Conservation (phyloP, 768 basidiomycete genomes). For the Candolleomyces efflorescens region DNA sequence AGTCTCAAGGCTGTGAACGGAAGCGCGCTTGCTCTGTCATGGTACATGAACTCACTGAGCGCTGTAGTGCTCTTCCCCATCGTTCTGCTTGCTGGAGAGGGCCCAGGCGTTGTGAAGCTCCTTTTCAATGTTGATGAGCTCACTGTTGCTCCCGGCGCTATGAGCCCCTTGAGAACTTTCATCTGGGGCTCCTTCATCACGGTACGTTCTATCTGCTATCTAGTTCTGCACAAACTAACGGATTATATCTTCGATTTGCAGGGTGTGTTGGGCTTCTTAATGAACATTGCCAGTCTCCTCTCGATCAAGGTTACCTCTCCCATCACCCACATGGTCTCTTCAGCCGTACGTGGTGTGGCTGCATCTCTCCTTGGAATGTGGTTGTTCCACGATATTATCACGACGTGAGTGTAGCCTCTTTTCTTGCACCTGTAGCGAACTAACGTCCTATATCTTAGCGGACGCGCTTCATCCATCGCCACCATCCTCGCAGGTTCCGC, state of each 20-base stretch:
- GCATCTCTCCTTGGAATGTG: constrained; percentile 81
- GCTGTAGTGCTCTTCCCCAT: constrained; percentile 70
- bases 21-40: constrained; percentile 80
- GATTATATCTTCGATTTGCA: constrained; percentile 21
- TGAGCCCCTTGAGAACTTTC: constrained; percentile 58
- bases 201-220: constrained; percentile 35
- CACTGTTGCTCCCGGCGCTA: constrained; percentile 30
- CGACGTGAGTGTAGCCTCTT: constrained; percentile 49
- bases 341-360: constrained; percentile 91
- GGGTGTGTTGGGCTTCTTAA: constrained; percentile 89
- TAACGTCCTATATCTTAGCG: constrained; percentile 38
- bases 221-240: background rate
- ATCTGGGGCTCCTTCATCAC: constrained; percentile 77
- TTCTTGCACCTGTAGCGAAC: background rate
- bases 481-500: constrained; percentile 80
- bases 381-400: constrained; percentile 79
- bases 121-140: constrained; percentile 40
- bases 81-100: constrained; percentile 73
- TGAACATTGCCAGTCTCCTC: constrained; percentile 88
- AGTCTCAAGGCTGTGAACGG: constrained; percentile 76
- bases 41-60: constrained; percentile 88
- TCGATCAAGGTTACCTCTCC: constrained; percentile 98
- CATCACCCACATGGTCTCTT: constrained; percentile 96
- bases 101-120: constrained; percentile 55
- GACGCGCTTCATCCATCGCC: constrained; percentile 75